Conservation (phyloP, 2,329 filamentous ascomycete species). For the Aspergillus neoniger region DNA sequence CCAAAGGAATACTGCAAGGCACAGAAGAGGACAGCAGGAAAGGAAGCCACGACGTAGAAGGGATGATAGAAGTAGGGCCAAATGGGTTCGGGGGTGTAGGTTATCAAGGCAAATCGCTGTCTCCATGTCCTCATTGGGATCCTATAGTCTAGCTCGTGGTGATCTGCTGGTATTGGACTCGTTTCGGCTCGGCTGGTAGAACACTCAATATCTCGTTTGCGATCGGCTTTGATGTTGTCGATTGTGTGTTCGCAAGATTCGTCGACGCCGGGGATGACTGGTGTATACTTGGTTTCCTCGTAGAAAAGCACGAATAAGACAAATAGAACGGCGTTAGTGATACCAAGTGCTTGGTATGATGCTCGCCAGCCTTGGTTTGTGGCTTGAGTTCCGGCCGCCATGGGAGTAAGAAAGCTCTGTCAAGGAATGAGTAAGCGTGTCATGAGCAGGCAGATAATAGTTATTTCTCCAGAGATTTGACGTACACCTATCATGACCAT, state of each 20-base stretch:
- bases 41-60: conserved; percentile 31
- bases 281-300: conserved; percentile 41
- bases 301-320: conserved; percentile 37
- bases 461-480: conserved; percentile 23
- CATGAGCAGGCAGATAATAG: neutral
- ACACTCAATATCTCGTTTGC: conserved; percentile 14
- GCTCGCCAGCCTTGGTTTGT: conserved; percentile 38
- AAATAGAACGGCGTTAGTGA: conserved; percentile 32
- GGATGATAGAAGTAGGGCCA: conserved; percentile 37
- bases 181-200: neutral
- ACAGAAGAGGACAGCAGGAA: conserved; percentile 46
- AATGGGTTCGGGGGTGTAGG: conserved; percentile 28
- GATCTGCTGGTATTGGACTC: conserved; percentile 13
- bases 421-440: neutral
- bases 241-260: neutral
- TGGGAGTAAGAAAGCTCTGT: conserved; percentile 36
- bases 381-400: conserved; percentile 38
- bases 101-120: conserved; percentile 28
- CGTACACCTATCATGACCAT: conserved; percentile 41
- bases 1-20: conserved; percentile 44
- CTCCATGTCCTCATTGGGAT: conserved; percentile 31
- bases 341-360: conserved; percentile 39
- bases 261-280: conserved; percentile 19
- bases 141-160: conserved; percentile 29
- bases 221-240: neutral